These are phyloP conservation scores for Syzygium syzygioides DNA, from an alignment of 441 rosid genomes.

Conservation along the genomic window DNA sequence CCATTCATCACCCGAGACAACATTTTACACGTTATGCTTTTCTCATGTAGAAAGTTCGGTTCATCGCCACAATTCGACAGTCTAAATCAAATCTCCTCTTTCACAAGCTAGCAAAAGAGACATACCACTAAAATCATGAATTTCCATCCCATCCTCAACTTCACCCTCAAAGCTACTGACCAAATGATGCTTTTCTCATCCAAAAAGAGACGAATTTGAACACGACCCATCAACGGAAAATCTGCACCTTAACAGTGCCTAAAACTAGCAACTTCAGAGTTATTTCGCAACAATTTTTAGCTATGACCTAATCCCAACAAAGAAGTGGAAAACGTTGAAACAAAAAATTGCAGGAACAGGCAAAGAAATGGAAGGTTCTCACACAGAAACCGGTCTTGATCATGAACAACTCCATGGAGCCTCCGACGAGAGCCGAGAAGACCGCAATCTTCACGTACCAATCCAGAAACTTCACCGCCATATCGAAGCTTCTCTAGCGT, in stretches of 20 bases:
- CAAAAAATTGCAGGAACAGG: not conserved
- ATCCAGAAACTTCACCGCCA: constrained; percentile 23
- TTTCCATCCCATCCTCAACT: not conserved
- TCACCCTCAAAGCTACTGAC: not conserved
- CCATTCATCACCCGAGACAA: not conserved
- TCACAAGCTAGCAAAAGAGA: not conserved
- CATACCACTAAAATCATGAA: not conserved
- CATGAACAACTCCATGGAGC: constrained; percentile 94
- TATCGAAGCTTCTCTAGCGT: not conserved
- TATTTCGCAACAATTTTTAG: not conserved
- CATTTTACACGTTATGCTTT: not conserved
- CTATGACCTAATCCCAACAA: not conserved
- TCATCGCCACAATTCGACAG: not conserved
- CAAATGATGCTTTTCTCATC: not conserved
- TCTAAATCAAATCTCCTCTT: not conserved
- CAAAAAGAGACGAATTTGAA: not conserved
- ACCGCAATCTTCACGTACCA: constrained; percentile 80
- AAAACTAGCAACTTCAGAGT: not conserved
- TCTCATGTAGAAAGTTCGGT: not conserved
- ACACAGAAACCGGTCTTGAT: constrained; percentile 91
- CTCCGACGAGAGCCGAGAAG: constrained; percentile 68
- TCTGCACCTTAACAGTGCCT: not conserved
- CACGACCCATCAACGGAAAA: not conserved
- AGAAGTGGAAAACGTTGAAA: not conserved
- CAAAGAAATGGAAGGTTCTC: constrained; percentile 29